Percentiles rank a stretch among this genome's conserved stretches.
phyloP scores from a whole-genome alignment of 331 rosid genomes.

The Telfairia occidentalis region DNA sequence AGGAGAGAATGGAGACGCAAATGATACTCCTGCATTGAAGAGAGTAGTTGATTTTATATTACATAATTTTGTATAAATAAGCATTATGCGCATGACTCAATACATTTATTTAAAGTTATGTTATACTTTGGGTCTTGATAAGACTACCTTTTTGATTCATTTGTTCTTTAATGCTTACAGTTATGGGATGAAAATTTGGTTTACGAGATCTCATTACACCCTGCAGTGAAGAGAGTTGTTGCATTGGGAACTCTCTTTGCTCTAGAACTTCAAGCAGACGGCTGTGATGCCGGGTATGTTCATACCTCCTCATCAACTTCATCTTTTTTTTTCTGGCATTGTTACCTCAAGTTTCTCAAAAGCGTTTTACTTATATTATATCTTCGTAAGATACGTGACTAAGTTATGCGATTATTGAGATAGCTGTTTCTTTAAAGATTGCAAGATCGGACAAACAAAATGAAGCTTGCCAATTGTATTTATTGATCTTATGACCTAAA shows the following conservation, averaged over 20 bases:
- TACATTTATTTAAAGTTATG: background rate
- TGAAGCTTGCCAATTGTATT: background rate
- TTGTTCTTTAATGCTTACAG: conserved; percentile 29
- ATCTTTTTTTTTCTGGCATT: background rate
- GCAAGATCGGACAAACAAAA: background rate
- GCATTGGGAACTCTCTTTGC: conserved; percentile 73
- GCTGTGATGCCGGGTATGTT: conserved; percentile 59
- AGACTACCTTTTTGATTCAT: background rate
- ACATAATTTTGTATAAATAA: background rate
- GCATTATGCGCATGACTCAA: background rate
- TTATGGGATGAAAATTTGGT: conserved; percentile 72
- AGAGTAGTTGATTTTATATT: background rate
- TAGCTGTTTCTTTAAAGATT: background rate
- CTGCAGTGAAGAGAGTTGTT: conserved; percentile 67
- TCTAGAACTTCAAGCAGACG: conserved; percentile 73
- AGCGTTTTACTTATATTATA: background rate
- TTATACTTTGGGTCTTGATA: background rate
- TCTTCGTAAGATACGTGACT: background rate
- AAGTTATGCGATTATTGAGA: background rate
- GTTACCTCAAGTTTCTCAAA: background rate
- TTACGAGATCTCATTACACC: conserved; percentile 51
- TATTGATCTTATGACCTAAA: background rate
- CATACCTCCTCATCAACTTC: background rate
- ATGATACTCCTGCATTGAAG: background rate
- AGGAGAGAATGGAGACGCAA: background rate